Conservation (phyloP, 352 stramenopile species). For the Globisporangium perplexum region DNA sequence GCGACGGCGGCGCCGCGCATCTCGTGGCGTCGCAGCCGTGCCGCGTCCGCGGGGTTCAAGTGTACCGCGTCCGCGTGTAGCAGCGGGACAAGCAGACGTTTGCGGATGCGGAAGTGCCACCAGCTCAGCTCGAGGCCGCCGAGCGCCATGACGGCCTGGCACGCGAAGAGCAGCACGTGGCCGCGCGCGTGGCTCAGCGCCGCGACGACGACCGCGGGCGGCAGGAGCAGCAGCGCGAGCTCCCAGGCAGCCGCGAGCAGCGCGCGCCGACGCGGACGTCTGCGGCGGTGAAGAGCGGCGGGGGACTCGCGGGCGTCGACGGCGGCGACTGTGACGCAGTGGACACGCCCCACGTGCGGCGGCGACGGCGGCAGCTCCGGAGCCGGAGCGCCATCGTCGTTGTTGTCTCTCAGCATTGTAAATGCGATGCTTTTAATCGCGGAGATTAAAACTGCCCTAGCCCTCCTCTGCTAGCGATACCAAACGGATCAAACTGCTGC, state of each 20-base stretch:
- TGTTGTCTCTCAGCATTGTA: not conserved
- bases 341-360: not conserved
- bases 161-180: constrained; percentile 31
- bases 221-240: constrained; percentile 17
- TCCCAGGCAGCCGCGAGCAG: constrained; percentile 6
- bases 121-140: constrained; percentile 44
- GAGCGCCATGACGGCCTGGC: constrained; percentile 27
- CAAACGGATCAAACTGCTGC: too few species aligned
- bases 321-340: not conserved
- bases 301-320: not conserved
- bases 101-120: constrained; percentile 61
- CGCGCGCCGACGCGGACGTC: not conserved
- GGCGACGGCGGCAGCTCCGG: not conserved
- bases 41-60: constrained; percentile 17
- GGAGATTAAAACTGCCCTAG: not conserved
- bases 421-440: not conserved
- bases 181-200: constrained; percentile 28
- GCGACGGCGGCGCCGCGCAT: constrained; percentile 24
- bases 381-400: not conserved
- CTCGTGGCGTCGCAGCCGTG: constrained; percentile 15
- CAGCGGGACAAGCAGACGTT: constrained; percentile 25
- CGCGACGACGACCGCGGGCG: constrained; percentile 27
- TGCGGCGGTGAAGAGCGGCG: not conserved
- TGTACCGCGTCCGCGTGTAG: constrained; percentile 4
- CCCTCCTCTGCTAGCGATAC: too few species aligned